A percentile compares a stretch with the other conserved stretches of the same genome.
These are phyloP conservation scores for Saturnispora quitensis DNA, from an alignment of 805 yeast species.

Conservation along the genomic window DNA sequence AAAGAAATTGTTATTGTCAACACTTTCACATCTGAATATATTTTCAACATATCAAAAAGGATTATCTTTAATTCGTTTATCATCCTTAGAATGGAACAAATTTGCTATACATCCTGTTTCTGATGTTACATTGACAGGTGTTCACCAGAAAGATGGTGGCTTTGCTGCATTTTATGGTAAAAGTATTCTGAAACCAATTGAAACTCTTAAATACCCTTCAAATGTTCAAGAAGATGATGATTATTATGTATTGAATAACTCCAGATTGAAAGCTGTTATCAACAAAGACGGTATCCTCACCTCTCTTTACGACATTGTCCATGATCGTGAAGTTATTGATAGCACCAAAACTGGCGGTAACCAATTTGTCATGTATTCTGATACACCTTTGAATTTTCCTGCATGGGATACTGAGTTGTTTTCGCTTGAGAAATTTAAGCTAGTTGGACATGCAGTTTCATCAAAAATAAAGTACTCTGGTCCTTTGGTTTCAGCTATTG, in stretches of 20 bases:
- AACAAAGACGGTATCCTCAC: slow-evolving; percentile 44
- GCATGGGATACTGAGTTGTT: slow-evolving; percentile 98
- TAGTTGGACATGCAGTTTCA: slow-evolving; percentile 34
- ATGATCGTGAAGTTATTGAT: slow-evolving; percentile 61
- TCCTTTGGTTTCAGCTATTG: slow-evolving; percentile 53
- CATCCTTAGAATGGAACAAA: slow-evolving; percentile 62
- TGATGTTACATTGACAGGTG: slow-evolving; percentile 8
- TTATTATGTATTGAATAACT: slow-evolving; percentile 51
- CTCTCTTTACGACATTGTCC: slow-evolving; percentile 51
- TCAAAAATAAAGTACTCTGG: slow-evolving; percentile 38
- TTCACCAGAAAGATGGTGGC: slow-evolving; percentile 9
- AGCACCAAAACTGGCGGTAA: slow-evolving; percentile 56
- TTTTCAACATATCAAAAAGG: slow-evolving; percentile 1
- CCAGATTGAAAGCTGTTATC: slow-evolving; percentile 48
- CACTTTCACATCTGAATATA: slow-evolving; percentile 21
- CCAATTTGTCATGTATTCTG: slow-evolving; percentile 75
- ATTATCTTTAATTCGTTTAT: slow-evolving; percentile 28
- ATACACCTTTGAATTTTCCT: slow-evolving; percentile 82
- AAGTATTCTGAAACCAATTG: slow-evolving; percentile 19
- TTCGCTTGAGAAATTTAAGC: slow-evolving; percentile 63
- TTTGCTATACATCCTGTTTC: slow-evolving; percentile 33
- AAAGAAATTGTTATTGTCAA: slow-evolving; percentile 41
- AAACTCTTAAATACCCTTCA: slow-evolving; percentile 38
- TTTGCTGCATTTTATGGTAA: slow-evolving; percentile 16
- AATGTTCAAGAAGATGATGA: slow-evolving; percentile 31